phyloP scores from a whole-genome alignment of 257 asterid species.

The Solanum sejunctum region DNA sequence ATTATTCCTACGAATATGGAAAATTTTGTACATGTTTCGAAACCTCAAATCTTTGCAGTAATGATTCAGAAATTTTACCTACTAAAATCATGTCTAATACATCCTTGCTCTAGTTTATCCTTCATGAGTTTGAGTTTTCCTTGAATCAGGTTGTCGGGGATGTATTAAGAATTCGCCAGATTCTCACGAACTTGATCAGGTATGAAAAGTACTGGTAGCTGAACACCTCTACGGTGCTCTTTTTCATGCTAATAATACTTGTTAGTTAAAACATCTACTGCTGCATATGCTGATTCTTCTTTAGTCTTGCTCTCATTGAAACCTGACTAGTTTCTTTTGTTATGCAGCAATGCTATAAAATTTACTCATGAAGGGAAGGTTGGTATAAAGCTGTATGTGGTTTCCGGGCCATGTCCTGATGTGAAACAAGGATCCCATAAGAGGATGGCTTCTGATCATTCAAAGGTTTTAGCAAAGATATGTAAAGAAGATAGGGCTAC shows the following conservation, averaged over 20 bases:
- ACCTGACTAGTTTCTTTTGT: background rate
- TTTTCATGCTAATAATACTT: background rate
- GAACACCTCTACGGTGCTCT: background rate
- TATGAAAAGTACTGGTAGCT: constrained; percentile 5
- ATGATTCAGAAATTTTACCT: background rate
- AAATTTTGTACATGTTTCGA: background rate
- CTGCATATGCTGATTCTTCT: background rate
- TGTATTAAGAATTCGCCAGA: constrained; percentile 86
- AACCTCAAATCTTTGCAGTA: background rate
- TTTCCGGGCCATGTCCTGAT: constrained; percentile 25
- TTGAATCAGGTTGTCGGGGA: constrained; percentile 66
- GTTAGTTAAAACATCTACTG: background rate
- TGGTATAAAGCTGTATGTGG: constrained; percentile 64
- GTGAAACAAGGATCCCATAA: constrained; percentile 16
- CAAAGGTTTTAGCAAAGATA: constrained; percentile 2
- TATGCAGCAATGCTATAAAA: constrained; percentile 72
- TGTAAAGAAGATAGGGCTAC: constrained; percentile 16
- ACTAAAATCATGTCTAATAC: background rate
- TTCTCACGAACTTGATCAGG: constrained; percentile 89
- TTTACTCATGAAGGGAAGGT: constrained; percentile 92
- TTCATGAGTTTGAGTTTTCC: background rate
- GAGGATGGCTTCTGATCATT: constrained; percentile 7
- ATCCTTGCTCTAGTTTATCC: background rate
- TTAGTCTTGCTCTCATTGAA: background rate
- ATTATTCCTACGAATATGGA: too few species aligned